Evolutionary conservation across 768 basidiomycete species (phyloP), one percentile per base, ranked within the genome.

Genomic region (Pleurotus giganteus): DNA sequence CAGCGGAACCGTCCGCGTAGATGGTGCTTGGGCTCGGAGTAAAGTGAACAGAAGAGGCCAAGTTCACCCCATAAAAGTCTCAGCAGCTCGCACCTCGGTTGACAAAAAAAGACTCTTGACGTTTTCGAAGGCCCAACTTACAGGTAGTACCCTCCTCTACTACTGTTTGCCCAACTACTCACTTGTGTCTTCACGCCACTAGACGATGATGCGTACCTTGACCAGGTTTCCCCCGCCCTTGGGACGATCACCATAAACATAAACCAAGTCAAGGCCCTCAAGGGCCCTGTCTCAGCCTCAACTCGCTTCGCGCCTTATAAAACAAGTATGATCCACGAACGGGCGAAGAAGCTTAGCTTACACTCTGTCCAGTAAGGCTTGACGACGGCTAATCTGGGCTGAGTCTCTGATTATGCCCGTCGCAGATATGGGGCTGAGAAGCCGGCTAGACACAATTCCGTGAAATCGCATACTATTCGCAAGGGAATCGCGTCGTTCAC

Each of bases 151-250:
- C n/a, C n/a, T n/a, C n/a, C 12, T 39, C n/a, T 9, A 15, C 8
- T 9, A 7, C 8, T 49, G 15, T 24, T 9, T 36, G 9, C 21
- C 11, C 28, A n/a, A 4, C 7, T 11, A 21, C 17, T 21, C 28
- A n/a, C 4, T 21, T 7, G 5, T n/a, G n/a, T n/a, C n/a, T n/a
- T n/a, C n/a, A n/a, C n/a, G n/a, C 29, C 4, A 17, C 26, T 31
- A 65, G 64, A 65, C 32, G 64, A 65, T n/a, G 64, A 65, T 26
- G 19, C 39, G 1, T 64, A 55, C 43, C 36, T 64, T 5, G 28
- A 56, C 11, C n/a, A 24, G 5, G n/a, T 28, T 5, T 53, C 55
- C 27, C 31, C 54, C 1, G 53, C 56, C 4, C 42, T 62, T 3
- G 61, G 61, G 2, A 53, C 55, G 6, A 62, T 62, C 15, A 62